Evolutionary conservation across 805 yeast species (phyloP).

Genomic region (Saccharomyces eubayanus): DNA sequence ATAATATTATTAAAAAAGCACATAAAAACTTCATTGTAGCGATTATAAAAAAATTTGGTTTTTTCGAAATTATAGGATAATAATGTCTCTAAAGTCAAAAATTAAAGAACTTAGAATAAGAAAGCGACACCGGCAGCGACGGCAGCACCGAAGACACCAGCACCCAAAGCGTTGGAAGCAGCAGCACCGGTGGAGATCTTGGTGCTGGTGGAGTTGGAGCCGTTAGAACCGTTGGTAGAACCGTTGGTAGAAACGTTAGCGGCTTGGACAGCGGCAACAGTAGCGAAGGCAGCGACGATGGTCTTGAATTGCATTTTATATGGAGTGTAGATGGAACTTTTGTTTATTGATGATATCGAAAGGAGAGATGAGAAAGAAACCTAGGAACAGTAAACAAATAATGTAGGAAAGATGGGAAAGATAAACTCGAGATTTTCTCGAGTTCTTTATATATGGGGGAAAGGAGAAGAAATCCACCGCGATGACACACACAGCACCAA

Average conservation of each 20-base stretch:
- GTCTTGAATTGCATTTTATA: constrained; percentile 59
- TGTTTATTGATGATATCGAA: not conserved
- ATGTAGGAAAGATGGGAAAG: not conserved
- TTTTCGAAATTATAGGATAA: not conserved
- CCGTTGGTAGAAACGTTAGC: constrained; percentile 35
- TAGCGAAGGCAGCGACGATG: constrained; percentile 58
- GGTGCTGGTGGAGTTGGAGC: constrained; percentile 35
- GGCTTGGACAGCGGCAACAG: constrained; percentile 60
- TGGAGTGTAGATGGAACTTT: not conserved
- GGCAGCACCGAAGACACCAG: constrained; percentile 71
- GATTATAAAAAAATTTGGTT: not conserved
- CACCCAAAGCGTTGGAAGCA: constrained; percentile 47
- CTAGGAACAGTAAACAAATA: not conserved
- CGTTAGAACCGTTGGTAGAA: constrained; percentile 38
- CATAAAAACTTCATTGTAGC: not conserved
- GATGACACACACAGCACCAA: not conserved
- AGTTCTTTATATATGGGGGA: not conserved
- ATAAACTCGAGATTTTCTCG: not conserved
- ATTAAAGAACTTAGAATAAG: constrained; percentile 32
- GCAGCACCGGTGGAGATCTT: constrained; percentile 38
- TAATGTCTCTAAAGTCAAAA: constrained; percentile 1
- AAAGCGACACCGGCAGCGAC: constrained; percentile 67
- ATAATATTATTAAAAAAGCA: not conserved
- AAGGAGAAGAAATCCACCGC: not conserved
- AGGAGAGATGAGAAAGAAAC: not conserved